Base-by-base conservation (phyloP, 1,139 yeast genomes). In the Scheffersomyces quercinus region DNA sequence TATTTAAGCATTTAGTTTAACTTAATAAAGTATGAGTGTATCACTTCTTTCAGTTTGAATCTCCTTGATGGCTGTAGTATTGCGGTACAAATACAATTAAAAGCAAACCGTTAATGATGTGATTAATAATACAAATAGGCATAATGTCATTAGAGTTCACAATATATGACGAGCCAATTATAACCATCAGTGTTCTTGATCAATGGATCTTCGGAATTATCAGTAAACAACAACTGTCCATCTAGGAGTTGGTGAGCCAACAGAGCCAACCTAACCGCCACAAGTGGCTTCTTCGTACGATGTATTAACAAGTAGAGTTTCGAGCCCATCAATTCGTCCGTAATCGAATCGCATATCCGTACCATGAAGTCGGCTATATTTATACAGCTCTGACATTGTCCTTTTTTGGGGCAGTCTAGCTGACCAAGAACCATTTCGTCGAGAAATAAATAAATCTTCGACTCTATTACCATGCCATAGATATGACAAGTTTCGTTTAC, bases 121-220 rank as follows among this genome's bases (percentile, higher is more conserved):
- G 8, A 20, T 20, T 20, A 3, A 20, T 20, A 20, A 20, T 20
- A 20, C 26, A 20, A 20, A 6, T 8, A 2, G 7, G 26, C 20
- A 16, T 16, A 6, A 16, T 1, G 20, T 20, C 9, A 6, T 20
- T 20, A 20, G 26, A 20, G 26, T 9, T 5, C 11, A 14, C 35
- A 31, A 7, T 20, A 10, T 5, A 31, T 24, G 3, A 31, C 49
- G 46, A 31, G 54, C 54, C 32, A 45, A 48, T 31, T 20, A n/a
- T 31, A 31, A 31, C 35, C 35, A 31, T 31, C 35, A 5, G 15
- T 20, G 5, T 31, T 5, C 12, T 31, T 31, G 20, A 31, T 5
- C 11, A 14, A 31, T 10, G 35, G 11, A 14, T 31, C 35, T 4
- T 31, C 7, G 4, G 24, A 6, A 11, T 14, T 15, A 10, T 31